Evolutionary conservation across 768 basidiomycete species (phyloP).

Genomic region (Royoungia palumana): DNA sequence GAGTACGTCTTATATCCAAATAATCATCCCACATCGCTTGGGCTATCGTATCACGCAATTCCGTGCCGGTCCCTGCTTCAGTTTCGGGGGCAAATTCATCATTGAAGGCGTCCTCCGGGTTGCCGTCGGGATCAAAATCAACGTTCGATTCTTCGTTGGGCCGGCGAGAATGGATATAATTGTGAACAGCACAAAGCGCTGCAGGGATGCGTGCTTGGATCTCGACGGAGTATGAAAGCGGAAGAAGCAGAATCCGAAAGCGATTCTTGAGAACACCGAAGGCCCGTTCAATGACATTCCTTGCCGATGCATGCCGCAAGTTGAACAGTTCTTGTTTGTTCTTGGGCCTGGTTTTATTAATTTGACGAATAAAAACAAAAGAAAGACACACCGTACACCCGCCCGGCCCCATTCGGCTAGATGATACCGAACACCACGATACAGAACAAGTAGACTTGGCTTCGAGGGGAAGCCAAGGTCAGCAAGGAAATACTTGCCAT

Average conservation of each 20-base stretch:
- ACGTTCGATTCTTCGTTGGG: too few relatives aligned
- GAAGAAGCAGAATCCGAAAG: background rate
- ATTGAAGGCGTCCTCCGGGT: too few relatives aligned
- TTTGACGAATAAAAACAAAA: background rate
- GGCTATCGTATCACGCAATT: too few relatives aligned
- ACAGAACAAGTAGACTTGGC: constrained; percentile 35
- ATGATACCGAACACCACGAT: constrained; percentile 37
- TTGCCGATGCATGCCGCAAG: constrained; percentile 18
- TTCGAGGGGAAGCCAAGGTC: background rate
- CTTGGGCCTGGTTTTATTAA: constrained; percentile 6
- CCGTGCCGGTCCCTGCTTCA: too few relatives aligned
- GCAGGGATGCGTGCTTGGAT: too few relatives aligned
- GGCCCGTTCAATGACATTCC: constrained; percentile 20
- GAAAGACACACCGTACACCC: background rate
- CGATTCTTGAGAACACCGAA: constrained; percentile 22
- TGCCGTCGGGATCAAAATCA: too few relatives aligned
- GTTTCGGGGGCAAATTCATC: too few relatives aligned
- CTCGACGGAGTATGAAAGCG: too few relatives aligned
- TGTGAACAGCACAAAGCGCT: too few relatives aligned
- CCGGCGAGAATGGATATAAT: too few relatives aligned
- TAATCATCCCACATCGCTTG: too few relatives aligned
- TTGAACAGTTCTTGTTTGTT: constrained; percentile 12
- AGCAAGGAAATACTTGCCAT: constrained; percentile 1
- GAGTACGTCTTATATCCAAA: too few relatives aligned
- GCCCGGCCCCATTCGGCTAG: constrained; percentile 31